Conservation (phyloP, 371 early-diverging fungal genomes). For the Coemansia sp. region DNA sequence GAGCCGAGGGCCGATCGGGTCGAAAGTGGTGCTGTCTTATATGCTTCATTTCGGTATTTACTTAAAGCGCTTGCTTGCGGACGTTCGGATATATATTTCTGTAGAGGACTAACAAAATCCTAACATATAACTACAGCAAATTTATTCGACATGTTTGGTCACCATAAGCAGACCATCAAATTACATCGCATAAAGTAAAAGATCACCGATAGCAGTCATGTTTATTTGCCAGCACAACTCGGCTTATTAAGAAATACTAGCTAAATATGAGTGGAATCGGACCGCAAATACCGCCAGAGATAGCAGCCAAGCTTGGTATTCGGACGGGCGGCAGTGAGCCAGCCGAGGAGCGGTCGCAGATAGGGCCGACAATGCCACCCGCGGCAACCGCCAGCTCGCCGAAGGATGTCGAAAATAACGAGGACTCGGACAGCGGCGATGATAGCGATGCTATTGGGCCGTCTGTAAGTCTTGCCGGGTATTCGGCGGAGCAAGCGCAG, state of each 20-base stretch:
- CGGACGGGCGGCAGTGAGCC: background rate
- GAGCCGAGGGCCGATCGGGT: too few relatives aligned
- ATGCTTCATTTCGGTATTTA: constrained; percentile 73
- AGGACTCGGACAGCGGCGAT: background rate
- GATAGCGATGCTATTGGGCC: constrained; percentile 24
- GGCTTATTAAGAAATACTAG: background rate
- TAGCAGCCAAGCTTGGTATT: constrained; percentile 39
- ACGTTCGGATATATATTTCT: too few relatives aligned
- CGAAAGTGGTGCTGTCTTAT: constrained; percentile 18
- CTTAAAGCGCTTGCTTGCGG: constrained; percentile 77
- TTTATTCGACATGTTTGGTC: too few relatives aligned
- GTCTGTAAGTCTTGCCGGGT: constrained; percentile 26
- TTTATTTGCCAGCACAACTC: background rate
- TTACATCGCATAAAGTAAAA: too few relatives aligned
- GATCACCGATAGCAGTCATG: background rate
- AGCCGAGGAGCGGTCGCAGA: background rate
- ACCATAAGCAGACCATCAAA: too few relatives aligned
- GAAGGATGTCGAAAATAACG: background rate
- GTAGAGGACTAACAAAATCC: too few relatives aligned
- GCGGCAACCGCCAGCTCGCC: background rate
- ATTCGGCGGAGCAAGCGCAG: constrained; percentile 10
- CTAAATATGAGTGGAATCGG: constrained; percentile 22
- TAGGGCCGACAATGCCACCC: background rate
- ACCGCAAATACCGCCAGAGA: constrained; percentile 45
- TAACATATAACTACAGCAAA: too few relatives aligned